A percentile compares a stretch with the other conserved stretches of the same genome.
These are phyloP conservation scores for Cicer pinnatifidum DNA, from an alignment of 306 rosid species.

Conservation along the genomic window DNA sequence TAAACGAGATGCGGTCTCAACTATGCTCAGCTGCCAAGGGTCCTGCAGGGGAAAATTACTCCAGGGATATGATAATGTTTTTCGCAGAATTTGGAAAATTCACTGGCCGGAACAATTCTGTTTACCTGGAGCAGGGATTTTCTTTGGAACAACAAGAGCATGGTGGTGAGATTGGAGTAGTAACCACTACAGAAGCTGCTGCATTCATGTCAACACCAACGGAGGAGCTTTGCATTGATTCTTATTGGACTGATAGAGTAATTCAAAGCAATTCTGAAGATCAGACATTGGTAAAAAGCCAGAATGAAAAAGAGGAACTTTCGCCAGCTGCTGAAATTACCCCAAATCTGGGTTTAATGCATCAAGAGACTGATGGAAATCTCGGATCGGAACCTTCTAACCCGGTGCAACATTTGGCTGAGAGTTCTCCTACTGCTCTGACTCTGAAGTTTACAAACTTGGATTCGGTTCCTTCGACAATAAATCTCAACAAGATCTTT, in stretches of 20 bases:
- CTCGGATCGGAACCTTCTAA: conserved; percentile 44
- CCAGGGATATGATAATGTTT: conserved; percentile 43
- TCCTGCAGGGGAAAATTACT: conserved; percentile 49
- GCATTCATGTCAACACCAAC: conserved; percentile 40
- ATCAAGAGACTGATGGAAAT: conserved; percentile 32
- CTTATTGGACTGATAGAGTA: conserved; percentile 72
- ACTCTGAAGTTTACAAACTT: conserved; percentile 66
- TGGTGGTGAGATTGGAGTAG: conserved; percentile 47
- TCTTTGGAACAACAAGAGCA: conserved; percentile 49
- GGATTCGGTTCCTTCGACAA: conserved; percentile 65
- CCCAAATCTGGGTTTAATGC: conserved; percentile 29
- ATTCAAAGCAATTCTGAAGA: conserved; percentile 57
- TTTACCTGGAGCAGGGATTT: conserved; percentile 44
- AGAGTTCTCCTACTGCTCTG: conserved; percentile 63
- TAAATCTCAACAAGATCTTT: conserved; percentile 66
- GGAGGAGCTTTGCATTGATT: conserved; percentile 56
- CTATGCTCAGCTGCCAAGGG: conserved; percentile 57
- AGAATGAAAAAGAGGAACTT: conserved; percentile 44
- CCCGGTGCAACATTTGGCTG: conserved; percentile 38
- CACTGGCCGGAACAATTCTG: conserved; percentile 41
- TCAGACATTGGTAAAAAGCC: conserved; percentile 44
- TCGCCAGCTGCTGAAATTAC: conserved; percentile 29
- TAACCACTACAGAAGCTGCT: conserved; percentile 41
- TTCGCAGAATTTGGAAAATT: conserved; percentile 57
- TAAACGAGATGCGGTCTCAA: conserved; percentile 54